Evolutionary conservation across 768 basidiomycete species (phyloP).

Genomic region (Mycena alexandri): DNA sequence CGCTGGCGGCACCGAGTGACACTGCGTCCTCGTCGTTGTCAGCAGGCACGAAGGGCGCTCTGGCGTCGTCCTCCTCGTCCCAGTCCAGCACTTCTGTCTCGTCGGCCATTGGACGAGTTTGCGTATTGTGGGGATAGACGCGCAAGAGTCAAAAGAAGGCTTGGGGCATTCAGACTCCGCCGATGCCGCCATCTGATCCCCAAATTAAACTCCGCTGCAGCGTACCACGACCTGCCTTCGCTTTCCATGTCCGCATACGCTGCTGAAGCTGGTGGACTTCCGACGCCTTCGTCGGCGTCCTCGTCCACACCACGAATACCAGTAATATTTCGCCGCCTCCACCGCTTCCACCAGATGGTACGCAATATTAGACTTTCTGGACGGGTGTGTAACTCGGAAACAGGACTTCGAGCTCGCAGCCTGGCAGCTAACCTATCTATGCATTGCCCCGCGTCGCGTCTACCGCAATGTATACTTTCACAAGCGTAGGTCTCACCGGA

Average conservation of each 20-base stretch:
- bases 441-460: constrained; percentile 93
- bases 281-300: constrained; percentile 48
- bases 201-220: constrained; percentile 42
- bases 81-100: constrained; percentile 81
- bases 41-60: constrained; percentile 56
- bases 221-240: constrained; percentile 17
- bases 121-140: constrained; percentile 28
- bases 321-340: constrained; percentile 82
- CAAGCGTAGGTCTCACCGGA: constrained; percentile 74
- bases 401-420: constrained; percentile 98
- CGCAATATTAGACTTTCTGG: constrained; percentile 34
- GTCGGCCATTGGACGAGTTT: constrained; percentile 63
- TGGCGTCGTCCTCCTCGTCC: constrained; percentile 62
- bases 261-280: constrained; percentile 54
- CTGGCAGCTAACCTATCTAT: constrained; percentile 96
- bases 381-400: neutral
- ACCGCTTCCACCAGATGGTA: constrained; percentile 91
- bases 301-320: constrained; percentile 71
- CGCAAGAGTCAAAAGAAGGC: constrained; percentile 25
- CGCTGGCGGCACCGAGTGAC: constrained; percentile 38
- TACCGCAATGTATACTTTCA: constrained; percentile 98
- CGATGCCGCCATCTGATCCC: too few relatives aligned
- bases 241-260: constrained; percentile 48
- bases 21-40: constrained; percentile 66
- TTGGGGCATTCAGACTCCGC: too few relatives aligned